phyloP scores from a whole-genome alignment of 805 yeast species.

The Zygosaccharomyces siamensis region DNA sequence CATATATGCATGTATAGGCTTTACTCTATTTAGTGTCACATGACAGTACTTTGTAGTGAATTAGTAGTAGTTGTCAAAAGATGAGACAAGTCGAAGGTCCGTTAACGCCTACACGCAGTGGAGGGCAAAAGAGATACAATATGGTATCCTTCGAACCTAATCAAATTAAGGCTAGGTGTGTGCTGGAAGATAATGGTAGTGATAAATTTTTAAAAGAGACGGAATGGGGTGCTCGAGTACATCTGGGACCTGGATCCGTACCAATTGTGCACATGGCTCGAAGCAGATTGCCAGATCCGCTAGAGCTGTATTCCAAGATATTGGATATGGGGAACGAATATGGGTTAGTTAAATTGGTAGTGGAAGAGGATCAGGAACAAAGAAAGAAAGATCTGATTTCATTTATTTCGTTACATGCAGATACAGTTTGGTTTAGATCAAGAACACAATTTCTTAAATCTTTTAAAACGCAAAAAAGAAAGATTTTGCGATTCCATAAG shows the following conservation, averaged over 20 bases:
- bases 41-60: too few relatives aligned
- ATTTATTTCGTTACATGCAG: conserved; percentile 14
- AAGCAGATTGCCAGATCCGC: conserved; percentile 19
- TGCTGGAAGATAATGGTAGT: background rate
- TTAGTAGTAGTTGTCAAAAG: too few relatives aligned
- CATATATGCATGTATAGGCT: too few relatives aligned
- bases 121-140: background rate
- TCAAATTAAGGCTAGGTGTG: background rate
- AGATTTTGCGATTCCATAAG: conserved; percentile 45
- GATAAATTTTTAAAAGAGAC: background rate
- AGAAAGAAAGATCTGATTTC: background rate
- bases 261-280: conserved; percentile 20
- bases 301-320: conserved; percentile 21
- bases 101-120: background rate
- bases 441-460: conserved; percentile 29
- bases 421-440: conserved; percentile 26
- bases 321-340: conserved; percentile 24
- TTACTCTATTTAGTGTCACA: too few relatives aligned
- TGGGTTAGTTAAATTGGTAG: conserved; percentile 24
- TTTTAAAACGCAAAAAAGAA: conserved; percentile 37
- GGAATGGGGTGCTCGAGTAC: background rate
- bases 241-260: conserved; percentile 17
- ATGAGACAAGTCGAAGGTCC: background rate
- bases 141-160: background rate
- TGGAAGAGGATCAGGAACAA: conserved; percentile 2